Conservation (phyloP, 192 early-diverging fungal species). For the Jimgerdemannia flammicorona region DNA sequence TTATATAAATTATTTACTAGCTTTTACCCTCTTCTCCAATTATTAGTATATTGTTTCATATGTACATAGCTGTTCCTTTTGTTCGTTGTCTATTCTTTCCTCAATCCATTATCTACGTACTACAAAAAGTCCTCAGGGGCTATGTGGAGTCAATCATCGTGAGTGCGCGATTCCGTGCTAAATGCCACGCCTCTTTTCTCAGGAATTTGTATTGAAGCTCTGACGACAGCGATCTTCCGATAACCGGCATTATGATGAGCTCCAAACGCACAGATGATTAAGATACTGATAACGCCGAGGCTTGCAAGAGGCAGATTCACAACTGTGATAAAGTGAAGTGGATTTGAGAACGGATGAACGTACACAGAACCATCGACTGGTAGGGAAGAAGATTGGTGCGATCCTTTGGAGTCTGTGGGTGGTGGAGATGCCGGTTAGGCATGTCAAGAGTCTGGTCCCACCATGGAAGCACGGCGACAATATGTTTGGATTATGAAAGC, state of each 20-base stretch:
- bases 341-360: too few relatives aligned
- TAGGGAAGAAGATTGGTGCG: background rate
- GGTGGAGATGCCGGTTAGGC: background rate
- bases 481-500: background rate
- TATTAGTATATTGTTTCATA: too few relatives aligned
- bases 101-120: too few relatives aligned
- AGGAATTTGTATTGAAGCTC: background rate
- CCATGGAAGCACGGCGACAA: background rate
- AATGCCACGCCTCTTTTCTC: background rate
- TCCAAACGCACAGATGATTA: background rate
- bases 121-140: conserved; percentile 14
- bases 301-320: background rate
- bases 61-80: too few relatives aligned
- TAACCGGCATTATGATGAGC: background rate
- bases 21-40: too few relatives aligned
- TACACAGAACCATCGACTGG: background rate
- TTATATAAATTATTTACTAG: too few relatives aligned
- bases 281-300: background rate
- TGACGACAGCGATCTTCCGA: background rate
- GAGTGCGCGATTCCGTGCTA: too few relatives aligned
- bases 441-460: background rate
- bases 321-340: background rate
- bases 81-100: too few relatives aligned
- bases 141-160: background rate
- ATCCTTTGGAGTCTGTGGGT: background rate